Conservation (phyloP, 2,329 filamentous ascomycete species). For the Penicillium sumatraense region DNA sequence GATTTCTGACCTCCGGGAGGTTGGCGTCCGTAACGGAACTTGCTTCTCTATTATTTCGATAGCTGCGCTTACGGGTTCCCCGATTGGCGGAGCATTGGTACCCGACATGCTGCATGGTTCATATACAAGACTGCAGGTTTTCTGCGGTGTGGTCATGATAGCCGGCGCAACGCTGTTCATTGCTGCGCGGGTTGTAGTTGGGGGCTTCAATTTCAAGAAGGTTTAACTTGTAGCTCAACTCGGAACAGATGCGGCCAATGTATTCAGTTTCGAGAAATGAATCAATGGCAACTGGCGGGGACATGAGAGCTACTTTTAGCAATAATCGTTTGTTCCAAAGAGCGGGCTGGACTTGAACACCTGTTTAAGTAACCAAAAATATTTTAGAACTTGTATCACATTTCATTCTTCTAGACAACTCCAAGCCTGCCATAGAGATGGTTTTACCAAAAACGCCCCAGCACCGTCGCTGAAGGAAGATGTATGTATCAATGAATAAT, state of each 20-base stretch:
- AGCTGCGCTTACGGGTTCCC: slow-evolving; percentile 61
- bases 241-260: not conserved
- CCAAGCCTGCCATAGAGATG: not conserved
- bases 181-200: slow-evolving; percentile 27
- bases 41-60: slow-evolving; percentile 66
- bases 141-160: slow-evolving; percentile 33
- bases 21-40: slow-evolving; percentile 70
- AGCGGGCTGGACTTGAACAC: too few species aligned
- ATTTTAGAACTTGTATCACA: not conserved
- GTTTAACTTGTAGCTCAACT: slow-evolving; percentile 21
- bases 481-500: slow-evolving; percentile 24
- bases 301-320: too few species aligned
- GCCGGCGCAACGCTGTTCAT: slow-evolving; percentile 29
- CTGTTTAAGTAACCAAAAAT: too few species aligned
- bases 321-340: too few species aligned
- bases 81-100: slow-evolving; percentile 34
- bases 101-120: slow-evolving; percentile 30
- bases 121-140: slow-evolving; percentile 31
- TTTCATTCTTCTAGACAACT: slow-evolving; percentile 2
- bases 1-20: slow-evolving; percentile 70
- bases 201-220: slow-evolving; percentile 30
- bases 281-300: too few species aligned
- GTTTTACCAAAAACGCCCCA: slow-evolving; percentile 24
- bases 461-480: slow-evolving; percentile 36
- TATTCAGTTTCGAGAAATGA: not conserved